Evolutionary conservation across 495 filamentous ascomycete genomes (phyloP).

Genomic region (Aspergillus bridgeri): DNA sequence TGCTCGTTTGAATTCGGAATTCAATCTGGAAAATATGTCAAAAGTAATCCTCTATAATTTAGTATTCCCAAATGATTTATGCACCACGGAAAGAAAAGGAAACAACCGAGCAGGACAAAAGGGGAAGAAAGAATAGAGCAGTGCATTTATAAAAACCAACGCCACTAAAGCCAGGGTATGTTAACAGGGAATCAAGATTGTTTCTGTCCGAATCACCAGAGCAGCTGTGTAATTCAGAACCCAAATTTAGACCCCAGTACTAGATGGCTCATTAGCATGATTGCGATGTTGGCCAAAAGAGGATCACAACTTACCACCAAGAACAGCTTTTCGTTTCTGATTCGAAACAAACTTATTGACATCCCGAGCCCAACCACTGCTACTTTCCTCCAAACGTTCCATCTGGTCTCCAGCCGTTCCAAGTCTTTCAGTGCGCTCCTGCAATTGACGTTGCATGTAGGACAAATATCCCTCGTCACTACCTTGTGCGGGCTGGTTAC

Average conservation of each 20-base stretch:
- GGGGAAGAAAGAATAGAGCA: background rate
- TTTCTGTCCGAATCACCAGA: no score
- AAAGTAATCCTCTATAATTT: background rate
- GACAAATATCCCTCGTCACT: constrained; percentile 60
- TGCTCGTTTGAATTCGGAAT: background rate
- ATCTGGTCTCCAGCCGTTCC: constrained; percentile 78
- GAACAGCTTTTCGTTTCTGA: constrained; percentile 78
- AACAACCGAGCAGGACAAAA: no score
- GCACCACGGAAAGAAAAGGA: background rate
- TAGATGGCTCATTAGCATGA: constrained; percentile 15
- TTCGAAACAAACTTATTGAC: constrained; percentile 78
- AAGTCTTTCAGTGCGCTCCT: constrained; percentile 85
- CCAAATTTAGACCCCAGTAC: constrained; percentile 46
- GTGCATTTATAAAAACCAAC: background rate
- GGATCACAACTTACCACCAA: constrained; percentile 55
- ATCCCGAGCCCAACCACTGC: constrained; percentile 77
- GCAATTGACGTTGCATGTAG: constrained; percentile 75
- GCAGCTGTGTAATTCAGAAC: no score
- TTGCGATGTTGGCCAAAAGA: background rate
- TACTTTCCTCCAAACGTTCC: constrained; percentile 74
- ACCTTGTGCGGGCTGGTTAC: constrained; percentile 20
- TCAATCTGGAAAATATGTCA: background rate
- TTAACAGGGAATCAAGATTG: background rate
- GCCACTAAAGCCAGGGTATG: background rate
- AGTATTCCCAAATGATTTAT: background rate